Evolutionary conservation across 1,284 basidiomycete species (phyloP).

Genomic region (Sporisorium graminicola): DNA sequence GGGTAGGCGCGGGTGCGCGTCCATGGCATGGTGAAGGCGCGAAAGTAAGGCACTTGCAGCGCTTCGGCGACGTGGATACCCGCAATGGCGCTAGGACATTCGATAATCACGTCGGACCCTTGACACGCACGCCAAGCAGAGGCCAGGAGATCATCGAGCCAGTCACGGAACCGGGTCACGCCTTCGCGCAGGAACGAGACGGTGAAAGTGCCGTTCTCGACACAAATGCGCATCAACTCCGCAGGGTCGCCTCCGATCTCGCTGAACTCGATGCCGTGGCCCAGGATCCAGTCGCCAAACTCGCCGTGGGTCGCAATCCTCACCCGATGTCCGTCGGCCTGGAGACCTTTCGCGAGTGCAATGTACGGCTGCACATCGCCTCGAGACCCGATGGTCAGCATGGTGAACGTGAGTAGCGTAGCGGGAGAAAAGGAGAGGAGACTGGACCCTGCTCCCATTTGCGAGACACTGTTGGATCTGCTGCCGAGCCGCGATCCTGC

Average conservation of each 20-base stretch:
- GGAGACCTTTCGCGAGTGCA: conserved; percentile 89
- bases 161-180: conserved; percentile 91
- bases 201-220: conserved; percentile 83
- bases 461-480: conserved; percentile 21
- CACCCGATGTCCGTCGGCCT: conserved; percentile 86
- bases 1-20: conserved; percentile 87
- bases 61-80: conserved; percentile 98
- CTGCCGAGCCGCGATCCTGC: conserved; percentile 12
- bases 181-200: conserved; percentile 92
- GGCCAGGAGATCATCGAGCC: conserved; percentile 93
- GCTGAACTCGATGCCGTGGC: conserved; percentile 87
- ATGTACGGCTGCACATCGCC: conserved; percentile 87
- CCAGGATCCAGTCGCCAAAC: conserved; percentile 94
- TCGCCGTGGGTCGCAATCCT: conserved; percentile 93
- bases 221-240: conserved; percentile 77
- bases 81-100: conserved; percentile 97
- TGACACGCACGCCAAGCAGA: conserved; percentile 96
- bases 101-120: conserved; percentile 89
- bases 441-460: conserved; percentile 36
- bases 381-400: conserved; percentile 93
- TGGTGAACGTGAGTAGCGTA: conserved; percentile 74
- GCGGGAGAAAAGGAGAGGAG: conserved; percentile 47
- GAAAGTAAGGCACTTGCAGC: conserved; percentile 89
- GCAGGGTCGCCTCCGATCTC: conserved; percentile 96
- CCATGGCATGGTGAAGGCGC: conserved; percentile 87